These are phyloP conservation scores for Veloboletus limbatus DNA, from an alignment of 1,284 basidiomycete genomes.

Conservation along the genomic window DNA sequence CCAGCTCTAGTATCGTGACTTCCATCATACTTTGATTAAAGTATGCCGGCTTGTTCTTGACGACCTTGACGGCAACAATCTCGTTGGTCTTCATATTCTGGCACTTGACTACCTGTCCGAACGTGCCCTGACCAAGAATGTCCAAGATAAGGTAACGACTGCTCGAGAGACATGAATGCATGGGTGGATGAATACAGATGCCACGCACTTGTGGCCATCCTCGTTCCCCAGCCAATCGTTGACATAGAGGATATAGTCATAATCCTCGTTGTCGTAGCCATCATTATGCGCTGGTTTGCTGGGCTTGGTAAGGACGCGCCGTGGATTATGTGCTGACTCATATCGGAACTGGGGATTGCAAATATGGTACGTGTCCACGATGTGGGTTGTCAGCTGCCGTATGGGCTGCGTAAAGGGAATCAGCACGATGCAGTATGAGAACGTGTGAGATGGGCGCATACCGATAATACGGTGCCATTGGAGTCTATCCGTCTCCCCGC, in stretches of 20 bases:
- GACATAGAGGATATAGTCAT: constrained; percentile 96
- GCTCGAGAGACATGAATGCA: constrained; percentile 11
- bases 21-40: constrained; percentile 99
- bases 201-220: constrained; percentile 83
- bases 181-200: constrained; percentile 1
- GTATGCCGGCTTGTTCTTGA: constrained; percentile 99
- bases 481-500: constrained; percentile 63
- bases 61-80: constrained; percentile 97
- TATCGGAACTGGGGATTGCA: constrained; percentile 93
- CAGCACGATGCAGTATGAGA: constrained; percentile 12
- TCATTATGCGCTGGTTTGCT: constrained; percentile 93
- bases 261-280: constrained; percentile 95
- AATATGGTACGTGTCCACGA: constrained; percentile 86
- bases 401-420: constrained; percentile 57
- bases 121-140: constrained; percentile 97
- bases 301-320: constrained; percentile 93
- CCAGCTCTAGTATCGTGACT: constrained; percentile 95
- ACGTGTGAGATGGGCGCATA: constrained; percentile 35
- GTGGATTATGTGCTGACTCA: constrained; percentile 88
- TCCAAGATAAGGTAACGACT: constrained; percentile 91
- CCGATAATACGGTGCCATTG: constrained; percentile 63
- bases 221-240: constrained; percentile 93
- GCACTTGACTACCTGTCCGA: constrained; percentile 99
- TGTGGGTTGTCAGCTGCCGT: constrained; percentile 81
- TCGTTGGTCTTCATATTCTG: constrained; percentile 99